Base-by-base conservation (phyloP, 2,329 filamentous ascomycete species). In the Fusarium liriodendri region DNA sequence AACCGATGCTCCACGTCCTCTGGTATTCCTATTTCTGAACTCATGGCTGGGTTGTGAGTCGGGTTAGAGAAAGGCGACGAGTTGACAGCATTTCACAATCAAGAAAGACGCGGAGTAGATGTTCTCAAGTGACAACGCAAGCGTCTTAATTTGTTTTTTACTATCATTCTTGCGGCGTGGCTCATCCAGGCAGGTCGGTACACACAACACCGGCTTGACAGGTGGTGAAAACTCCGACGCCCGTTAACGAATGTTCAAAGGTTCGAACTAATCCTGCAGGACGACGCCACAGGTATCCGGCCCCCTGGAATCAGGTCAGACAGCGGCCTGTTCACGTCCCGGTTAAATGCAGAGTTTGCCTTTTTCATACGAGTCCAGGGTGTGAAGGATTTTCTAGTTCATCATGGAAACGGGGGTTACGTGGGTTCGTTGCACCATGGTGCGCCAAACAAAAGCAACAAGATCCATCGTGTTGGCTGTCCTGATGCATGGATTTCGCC, bases 1-100 rank as follows among this genome's bases (percentile, higher is more conserved):
- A 76, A 69, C 7, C 65, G 62, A 38, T 52, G 32, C 11, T 50
- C 59, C 3, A n/a, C 45, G 11, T 72, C 61, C 10, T 35, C 52
- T 8, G 20, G 47, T 32, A 52, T 52, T 40, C 59, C 40, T 47
- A 60, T 62, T 57, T 58, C 62, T 16, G 62, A 5, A 50, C 55
- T 52, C 74, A 76, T 76, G 33, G 33, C n/a, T 29, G 8, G 35
- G 16, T 27, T 27, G 25, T 18, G 47, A 65, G 22, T 50, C 11
- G 18, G 16, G 33, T 9, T 32, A 3, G 9, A 37, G 18, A 38
- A 32, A 52, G 16, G 25, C 13, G 32, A 35, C 47, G 18, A 22
- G n/a, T 35, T 33, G 22, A 40, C 18, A 14, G 10, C 33, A 45
- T 57, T 59, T 11, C 35, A 67, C 50, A 27, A 22, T 35, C 20